Evolutionary conservation across 148 eudicot species (phyloP).

Genomic region (Fallopia convolvulus): DNA sequence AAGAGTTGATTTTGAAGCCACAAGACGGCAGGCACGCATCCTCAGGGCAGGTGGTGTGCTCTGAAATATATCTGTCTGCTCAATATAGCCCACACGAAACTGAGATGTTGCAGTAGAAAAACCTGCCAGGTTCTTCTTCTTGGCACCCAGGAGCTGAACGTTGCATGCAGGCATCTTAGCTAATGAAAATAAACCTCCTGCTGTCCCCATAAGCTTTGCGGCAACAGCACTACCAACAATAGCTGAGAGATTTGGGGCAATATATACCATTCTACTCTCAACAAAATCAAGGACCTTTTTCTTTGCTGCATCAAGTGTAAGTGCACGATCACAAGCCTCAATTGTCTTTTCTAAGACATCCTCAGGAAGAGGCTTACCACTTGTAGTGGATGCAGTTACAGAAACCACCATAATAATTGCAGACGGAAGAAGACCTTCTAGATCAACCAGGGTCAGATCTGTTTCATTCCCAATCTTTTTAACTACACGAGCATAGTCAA

Average conservation of each 20-base stretch:
- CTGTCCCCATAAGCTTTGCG: constrained; percentile 97
- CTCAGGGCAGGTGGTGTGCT: constrained; percentile 80
- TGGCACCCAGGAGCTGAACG: constrained; percentile 90
- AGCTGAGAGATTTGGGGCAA: constrained; percentile 96
- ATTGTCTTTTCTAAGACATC: constrained; percentile 72
- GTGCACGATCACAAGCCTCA: constrained; percentile 95
- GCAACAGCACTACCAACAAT: constrained; percentile 97
- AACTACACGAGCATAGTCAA: constrained; percentile 93
- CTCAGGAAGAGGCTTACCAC: constrained; percentile 91
- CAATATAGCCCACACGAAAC: constrained; percentile 86
- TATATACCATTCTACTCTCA: constrained; percentile 90
- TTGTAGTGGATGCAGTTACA: constrained; percentile 95
- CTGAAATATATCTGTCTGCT: constrained; percentile 83
- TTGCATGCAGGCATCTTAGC: constrained; percentile 99
- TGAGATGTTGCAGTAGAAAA: constrained; percentile 91
- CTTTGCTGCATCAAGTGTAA: constrained; percentile 67
- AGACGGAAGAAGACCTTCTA: constrained; percentile 92
- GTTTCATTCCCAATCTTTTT: constrained; percentile 86
- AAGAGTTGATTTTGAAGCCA: constrained; percentile 87
- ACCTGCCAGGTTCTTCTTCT: constrained; percentile 82
- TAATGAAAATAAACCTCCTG: constrained; percentile 77
- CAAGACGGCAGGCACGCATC: constrained; percentile 80
- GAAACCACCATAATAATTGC: constrained; percentile 97
- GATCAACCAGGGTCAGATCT: constrained; percentile 88
- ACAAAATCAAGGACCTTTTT: constrained; percentile 96